Evolutionary conservation across 2,329 filamentous ascomycete species (phyloP), one percentile per base, ranked within the genome.

Genomic region (Fusarium pilosicola): DNA sequence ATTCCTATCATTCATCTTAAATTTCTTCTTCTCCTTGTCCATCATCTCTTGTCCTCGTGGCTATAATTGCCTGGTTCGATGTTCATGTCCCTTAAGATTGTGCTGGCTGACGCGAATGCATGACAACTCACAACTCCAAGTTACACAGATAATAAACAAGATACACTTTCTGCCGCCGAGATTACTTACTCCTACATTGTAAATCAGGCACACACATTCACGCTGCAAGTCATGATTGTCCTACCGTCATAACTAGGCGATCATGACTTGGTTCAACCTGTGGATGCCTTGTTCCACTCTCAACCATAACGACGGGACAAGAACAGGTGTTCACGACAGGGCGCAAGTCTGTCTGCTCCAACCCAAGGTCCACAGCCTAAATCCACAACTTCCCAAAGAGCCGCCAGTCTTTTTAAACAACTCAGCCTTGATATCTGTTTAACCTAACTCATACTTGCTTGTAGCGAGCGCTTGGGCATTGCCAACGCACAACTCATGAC

Each of bases 91-190:
- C 20, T 22, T 46, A 1, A 42, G n/a, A 14, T 24, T 22, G 28
- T 48, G 45, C 68, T 69, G 60, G 59, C 64, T 61, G 62, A 46
- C 62, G 71, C 54, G 51, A 69, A 78, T 79, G 77, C 76, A 79
- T 77, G 77, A 78, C 77, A 79, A 78, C 77, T 77, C 77, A 79
- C 26, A 60, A 52, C 51, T 42, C 42, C 68, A 52, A 71, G 71
- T 76, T 67, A 57, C 65, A 76, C 73, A 60, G 65, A 56, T n/a
- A 49, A 26, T 51, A 44, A 52, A 44, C 49, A 65, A 46, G 60
- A 65, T 66, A 55, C 46, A 55, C 55, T 55, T 56, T 32, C 56
- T 59, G 30, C 24, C 24, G 20, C 41, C 24, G 52, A 41, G 36
- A 42, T 62, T n/a, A 41, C 45, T 39, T 58, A 15, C 52, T 39